These are phyloP conservation scores for Auricularia auricula-judae DNA, from an alignment of 768 basidiomycete species.

Conservation along the genomic window DNA sequence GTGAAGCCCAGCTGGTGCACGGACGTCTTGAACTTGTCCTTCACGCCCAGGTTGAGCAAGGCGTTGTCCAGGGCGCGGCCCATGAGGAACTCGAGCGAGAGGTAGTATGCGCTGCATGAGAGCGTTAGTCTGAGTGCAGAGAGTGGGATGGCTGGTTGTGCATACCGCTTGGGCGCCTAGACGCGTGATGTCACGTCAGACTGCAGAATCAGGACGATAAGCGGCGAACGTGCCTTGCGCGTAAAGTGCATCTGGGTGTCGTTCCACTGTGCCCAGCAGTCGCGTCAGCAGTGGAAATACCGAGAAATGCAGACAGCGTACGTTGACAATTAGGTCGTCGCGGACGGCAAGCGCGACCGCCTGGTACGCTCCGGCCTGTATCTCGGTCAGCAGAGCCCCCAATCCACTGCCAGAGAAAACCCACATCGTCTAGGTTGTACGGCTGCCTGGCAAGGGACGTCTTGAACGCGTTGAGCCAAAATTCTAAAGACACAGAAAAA, in stretches of 20 bases:
- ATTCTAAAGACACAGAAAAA: slow-evolving; percentile 1
- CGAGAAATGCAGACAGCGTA: slow-evolving; percentile 4
- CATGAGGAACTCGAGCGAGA: slow-evolving; percentile 91
- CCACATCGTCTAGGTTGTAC: slow-evolving; percentile 60
- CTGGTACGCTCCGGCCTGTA: slow-evolving; percentile 75
- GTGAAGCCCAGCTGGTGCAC: slow-evolving; percentile 76
- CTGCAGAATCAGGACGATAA: neutral
- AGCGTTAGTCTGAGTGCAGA: neutral
- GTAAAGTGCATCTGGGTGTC: slow-evolving; percentile 67
- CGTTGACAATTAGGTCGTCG: slow-evolving; percentile 71
- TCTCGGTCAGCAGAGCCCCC: neutral
- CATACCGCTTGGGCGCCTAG: neutral
- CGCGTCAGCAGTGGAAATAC: neutral
- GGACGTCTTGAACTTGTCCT: slow-evolving; percentile 59
- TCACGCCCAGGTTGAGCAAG: slow-evolving; percentile 80
- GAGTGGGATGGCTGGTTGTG: neutral
- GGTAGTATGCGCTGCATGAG: slow-evolving; percentile 65
- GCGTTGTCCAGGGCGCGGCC: slow-evolving; percentile 61
- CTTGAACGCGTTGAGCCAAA: neutral
- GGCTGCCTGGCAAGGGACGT: slow-evolving; percentile 85
- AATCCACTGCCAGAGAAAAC: slow-evolving; percentile 1
- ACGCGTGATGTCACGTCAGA: neutral
- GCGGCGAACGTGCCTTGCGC: slow-evolving; percentile 55
- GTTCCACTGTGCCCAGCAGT: slow-evolving; percentile 54
- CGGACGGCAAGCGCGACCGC: slow-evolving; percentile 80